Evolutionary conservation across 257 asterid species (phyloP).

Genomic region (Henckelia pumila): DNA sequence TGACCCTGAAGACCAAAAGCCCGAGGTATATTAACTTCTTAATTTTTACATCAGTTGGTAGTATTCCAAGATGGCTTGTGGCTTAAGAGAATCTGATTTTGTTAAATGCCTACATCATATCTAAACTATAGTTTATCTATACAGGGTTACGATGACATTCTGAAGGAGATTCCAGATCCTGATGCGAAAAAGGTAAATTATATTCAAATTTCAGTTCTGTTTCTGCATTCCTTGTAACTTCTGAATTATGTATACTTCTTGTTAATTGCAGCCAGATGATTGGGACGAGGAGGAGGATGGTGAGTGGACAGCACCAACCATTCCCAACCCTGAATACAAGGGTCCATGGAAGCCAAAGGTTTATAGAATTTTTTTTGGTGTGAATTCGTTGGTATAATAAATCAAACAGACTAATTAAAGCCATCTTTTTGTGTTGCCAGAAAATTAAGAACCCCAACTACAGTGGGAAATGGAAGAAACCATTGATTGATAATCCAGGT

Average conservation of each 20-base stretch:
- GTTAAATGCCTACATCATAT: neutral
- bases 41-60: neutral
- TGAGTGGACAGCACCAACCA: slow-evolving; percentile 92
- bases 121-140: neutral
- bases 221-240: neutral
- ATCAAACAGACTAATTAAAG: neutral
- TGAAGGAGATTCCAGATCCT: slow-evolving; percentile 75
- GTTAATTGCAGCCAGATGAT: slow-evolving; percentile 78
- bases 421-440: slow-evolving; percentile 36
- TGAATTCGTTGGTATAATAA: slow-evolving; percentile 3
- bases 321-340: slow-evolving; percentile 90
- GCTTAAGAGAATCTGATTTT: neutral
- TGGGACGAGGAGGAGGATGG: slow-evolving; percentile 99
- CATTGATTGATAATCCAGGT: slow-evolving; percentile 92
- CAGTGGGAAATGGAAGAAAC: slow-evolving; percentile 92
- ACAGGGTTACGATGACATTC: slow-evolving; percentile 96
- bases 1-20: slow-evolving; percentile 97
- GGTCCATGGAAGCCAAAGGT: slow-evolving; percentile 92
- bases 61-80: neutral
- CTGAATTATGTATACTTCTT: neutral
- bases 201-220: neutral
- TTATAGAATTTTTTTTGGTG: slow-evolving; percentile 13
- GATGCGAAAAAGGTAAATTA: slow-evolving; percentile 87
- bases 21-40: slow-evolving; percentile 52
- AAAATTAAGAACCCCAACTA: slow-evolving; percentile 82